Percentiles rank a stretch among this genome's conserved stretches.
Evolutionary conservation across 805 yeast species (phyloP).

Genomic region (Hanseniaspora thailandica): DNA sequence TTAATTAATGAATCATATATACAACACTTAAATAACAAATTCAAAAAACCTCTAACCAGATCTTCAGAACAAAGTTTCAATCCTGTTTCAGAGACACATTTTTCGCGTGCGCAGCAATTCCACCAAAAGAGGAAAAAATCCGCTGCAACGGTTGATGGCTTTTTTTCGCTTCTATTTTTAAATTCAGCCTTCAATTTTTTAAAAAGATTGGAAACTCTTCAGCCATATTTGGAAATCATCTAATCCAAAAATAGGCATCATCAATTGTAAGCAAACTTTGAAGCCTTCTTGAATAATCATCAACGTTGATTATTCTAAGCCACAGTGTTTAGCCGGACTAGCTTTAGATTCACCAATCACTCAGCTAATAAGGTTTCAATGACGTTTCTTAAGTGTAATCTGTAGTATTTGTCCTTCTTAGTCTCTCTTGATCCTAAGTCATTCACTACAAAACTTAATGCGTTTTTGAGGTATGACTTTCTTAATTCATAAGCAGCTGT

Average conservation of each 20-base stretch:
- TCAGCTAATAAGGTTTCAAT: background rate
- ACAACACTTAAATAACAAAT: too few relatives aligned
- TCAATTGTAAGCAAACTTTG: too few relatives aligned
- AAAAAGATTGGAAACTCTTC: too few relatives aligned
- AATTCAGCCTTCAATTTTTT: background rate
- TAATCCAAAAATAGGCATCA: too few relatives aligned
- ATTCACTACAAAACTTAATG: background rate
- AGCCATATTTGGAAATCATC: too few relatives aligned
- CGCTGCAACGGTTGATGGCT: background rate
- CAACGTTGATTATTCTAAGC: too few relatives aligned
- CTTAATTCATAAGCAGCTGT: background rate
- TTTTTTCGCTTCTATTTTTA: background rate
- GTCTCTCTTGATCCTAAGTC: slow-evolving; percentile 4
- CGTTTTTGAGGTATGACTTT: slow-evolving; percentile 3
- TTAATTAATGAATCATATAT: too few relatives aligned
- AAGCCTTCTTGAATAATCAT: background rate
- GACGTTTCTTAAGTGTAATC: background rate
- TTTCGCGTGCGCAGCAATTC: background rate
- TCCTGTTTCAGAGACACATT: background rate
- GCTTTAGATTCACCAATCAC: too few relatives aligned
- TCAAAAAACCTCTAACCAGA: too few relatives aligned
- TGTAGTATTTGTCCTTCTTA: slow-evolving; percentile 4
- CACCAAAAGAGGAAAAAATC: too few relatives aligned
- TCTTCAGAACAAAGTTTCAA: background rate
- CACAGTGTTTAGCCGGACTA: too few relatives aligned